Evolutionary conservation across 176 grass and related monocot species (phyloP).

Genomic region (Aegilops sharonensis): DNA sequence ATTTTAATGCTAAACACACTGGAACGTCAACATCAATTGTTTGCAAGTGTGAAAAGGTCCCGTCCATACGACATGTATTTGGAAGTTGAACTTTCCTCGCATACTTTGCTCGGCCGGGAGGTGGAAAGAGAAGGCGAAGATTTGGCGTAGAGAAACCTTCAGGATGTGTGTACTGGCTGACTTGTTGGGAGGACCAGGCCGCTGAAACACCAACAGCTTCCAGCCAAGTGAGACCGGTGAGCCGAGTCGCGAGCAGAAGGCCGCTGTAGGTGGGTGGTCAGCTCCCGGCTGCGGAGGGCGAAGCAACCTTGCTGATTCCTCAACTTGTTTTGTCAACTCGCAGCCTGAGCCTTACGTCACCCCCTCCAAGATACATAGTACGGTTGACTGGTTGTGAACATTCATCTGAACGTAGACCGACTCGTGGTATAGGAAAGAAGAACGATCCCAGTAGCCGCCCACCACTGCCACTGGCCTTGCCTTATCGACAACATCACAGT

Average conservation of each 20-base stretch:
- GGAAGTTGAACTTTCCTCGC: not conserved
- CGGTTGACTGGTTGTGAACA: not conserved
- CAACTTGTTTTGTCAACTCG: not conserved
- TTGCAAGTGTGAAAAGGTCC: not conserved
- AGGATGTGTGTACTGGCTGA: conserved; percentile 7
- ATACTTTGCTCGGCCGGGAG: not conserved
- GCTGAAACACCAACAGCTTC: conserved; percentile 11
- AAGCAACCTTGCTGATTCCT: not conserved
- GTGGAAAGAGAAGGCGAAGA: not conserved
- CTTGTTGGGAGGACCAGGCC: not conserved
- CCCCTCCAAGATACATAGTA: not conserved
- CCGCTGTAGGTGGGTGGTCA: not conserved
- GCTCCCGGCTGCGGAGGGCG: not conserved
- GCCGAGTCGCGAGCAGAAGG: not conserved
- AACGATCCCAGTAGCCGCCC: not conserved
- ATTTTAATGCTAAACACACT: not conserved
- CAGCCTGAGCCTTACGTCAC: not conserved
- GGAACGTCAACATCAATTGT: conserved; percentile 1
- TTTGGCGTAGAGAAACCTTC: not conserved
- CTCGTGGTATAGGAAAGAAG: not conserved
- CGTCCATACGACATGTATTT: conserved; percentile 1
- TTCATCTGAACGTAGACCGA: not conserved
- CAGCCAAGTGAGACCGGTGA: conserved; percentile 24
- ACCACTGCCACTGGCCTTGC: too few relatives aligned
- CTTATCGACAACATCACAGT: too few relatives aligned